These are phyloP conservation scores for Monosporascus sp. DNA, from an alignment of 2,329 filamentous ascomycete genomes.

Conservation along the genomic window DNA sequence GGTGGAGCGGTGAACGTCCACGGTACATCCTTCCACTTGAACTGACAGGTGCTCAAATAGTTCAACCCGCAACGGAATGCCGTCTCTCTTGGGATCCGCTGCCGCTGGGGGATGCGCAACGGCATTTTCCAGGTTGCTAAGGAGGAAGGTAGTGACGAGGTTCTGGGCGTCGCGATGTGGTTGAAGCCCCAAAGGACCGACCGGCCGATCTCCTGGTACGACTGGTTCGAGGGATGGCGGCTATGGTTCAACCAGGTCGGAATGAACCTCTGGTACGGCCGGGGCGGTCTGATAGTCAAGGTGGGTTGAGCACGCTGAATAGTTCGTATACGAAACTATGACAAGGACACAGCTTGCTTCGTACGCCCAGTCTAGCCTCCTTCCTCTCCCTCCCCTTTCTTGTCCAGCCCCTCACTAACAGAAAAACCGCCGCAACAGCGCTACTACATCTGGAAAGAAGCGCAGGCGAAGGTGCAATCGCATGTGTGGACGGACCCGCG, in stretches of 20 bases:
- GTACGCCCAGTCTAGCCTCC: background rate
- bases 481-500: slow-evolving; percentile 59
- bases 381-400: background rate
- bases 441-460: slow-evolving; percentile 68
- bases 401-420: background rate
- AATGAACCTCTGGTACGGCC: slow-evolving; percentile 64
- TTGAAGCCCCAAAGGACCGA: slow-evolving; percentile 48
- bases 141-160: slow-evolving; percentile 45
- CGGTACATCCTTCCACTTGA: background rate
- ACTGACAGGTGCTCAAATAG: slow-evolving; percentile 26
- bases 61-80: slow-evolving; percentile 57
- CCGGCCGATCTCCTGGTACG: slow-evolving; percentile 50
- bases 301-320: slow-evolving; percentile 23
- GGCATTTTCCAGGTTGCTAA: slow-evolving; percentile 67
- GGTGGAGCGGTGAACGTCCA: too few relatives aligned
- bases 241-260: slow-evolving; percentile 60
- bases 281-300: slow-evolving; percentile 61
- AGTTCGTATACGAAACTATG: background rate
- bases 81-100: slow-evolving; percentile 58
- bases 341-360: background rate
- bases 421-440: slow-evolving; percentile 31
- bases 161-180: slow-evolving; percentile 72
- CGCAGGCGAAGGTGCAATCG: slow-evolving; percentile 56
- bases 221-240: slow-evolving; percentile 60
- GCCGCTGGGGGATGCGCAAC: slow-evolving; percentile 65